phyloP scores from a whole-genome alignment of 2,329 filamentous ascomycete genomes.

The Apiospora malaysiana region DNA sequence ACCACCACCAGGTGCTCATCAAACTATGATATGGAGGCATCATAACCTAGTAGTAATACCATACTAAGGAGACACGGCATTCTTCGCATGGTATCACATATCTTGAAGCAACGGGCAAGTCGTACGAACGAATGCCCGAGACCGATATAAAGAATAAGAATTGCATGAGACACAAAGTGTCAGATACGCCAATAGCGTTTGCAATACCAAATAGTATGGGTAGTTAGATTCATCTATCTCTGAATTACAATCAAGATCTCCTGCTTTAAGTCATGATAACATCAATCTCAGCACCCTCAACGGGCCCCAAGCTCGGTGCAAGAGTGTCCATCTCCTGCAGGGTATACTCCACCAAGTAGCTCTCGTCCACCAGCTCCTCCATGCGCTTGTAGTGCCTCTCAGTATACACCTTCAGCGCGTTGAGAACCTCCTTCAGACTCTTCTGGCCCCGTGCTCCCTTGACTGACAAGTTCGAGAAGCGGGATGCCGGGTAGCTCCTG shows the following conservation, averaged over 20 bases:
- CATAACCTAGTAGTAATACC: too few species aligned
- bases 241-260: background rate
- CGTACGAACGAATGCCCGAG: background rate
- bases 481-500: slow-evolving; percentile 78
- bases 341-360: slow-evolving; percentile 92
- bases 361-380: slow-evolving; percentile 91
- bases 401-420: slow-evolving; percentile 88
- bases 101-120: background rate
- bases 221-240: slow-evolving; percentile 4
- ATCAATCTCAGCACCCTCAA: slow-evolving; percentile 11
- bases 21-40: background rate
- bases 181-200: background rate
- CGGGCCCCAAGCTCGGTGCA: slow-evolving; percentile 18
- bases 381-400: slow-evolving; percentile 90
- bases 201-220: background rate
- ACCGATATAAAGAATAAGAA: background rate
- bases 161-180: background rate
- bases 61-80: too few species aligned
- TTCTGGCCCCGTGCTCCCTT: slow-evolving; percentile 63
- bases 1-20: background rate
- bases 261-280: slow-evolving; percentile 19
- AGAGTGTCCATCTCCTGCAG: slow-evolving; percentile 81
- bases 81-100: too few species aligned
- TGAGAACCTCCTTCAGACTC: slow-evolving; percentile 81
- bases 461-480: slow-evolving; percentile 73